Evolutionary conservation across 305 asterid species (phyloP).

Genomic region (Solanum chacoense): DNA sequence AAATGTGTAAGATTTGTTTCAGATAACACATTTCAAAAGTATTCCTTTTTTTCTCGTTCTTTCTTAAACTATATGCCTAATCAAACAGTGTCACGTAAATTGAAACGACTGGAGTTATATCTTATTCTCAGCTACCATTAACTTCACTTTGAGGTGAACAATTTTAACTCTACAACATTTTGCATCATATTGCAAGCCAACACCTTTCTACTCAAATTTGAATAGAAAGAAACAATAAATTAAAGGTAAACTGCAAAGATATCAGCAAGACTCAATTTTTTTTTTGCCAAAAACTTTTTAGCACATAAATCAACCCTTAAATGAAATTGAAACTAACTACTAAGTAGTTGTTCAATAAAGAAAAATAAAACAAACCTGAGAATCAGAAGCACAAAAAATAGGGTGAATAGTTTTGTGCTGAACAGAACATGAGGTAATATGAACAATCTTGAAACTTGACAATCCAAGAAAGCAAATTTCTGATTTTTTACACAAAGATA

Average conservation of each 20-base stretch:
- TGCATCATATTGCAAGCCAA: no score
- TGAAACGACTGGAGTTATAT: background rate
- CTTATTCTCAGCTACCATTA: background rate
- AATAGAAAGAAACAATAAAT: background rate
- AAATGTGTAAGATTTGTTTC: background rate
- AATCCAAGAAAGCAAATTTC: conserved; percentile 16
- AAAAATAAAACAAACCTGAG: conserved; percentile 16
- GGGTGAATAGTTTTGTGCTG: conserved; percentile 17
- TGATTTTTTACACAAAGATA: background rate
- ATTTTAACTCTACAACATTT: no score
- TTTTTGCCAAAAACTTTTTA: background rate
- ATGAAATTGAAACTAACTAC: background rate
- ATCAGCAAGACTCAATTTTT: background rate
- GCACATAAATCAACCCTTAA: background rate
- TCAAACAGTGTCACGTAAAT: background rate
- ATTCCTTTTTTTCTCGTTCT: background rate
- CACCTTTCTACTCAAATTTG: background rate
- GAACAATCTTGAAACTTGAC: conserved; percentile 15
- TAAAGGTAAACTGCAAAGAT: background rate
- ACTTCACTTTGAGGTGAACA: no score
- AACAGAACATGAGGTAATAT: conserved; percentile 11
- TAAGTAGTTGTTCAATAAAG: background rate
- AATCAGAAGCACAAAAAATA: conserved; percentile 15
- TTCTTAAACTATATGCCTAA: background rate
- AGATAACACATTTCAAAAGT: background rate